These are phyloP conservation scores for Neurospora sp. DNA, from an alignment of 495 filamentous ascomycete genomes.

Conservation along the genomic window DNA sequence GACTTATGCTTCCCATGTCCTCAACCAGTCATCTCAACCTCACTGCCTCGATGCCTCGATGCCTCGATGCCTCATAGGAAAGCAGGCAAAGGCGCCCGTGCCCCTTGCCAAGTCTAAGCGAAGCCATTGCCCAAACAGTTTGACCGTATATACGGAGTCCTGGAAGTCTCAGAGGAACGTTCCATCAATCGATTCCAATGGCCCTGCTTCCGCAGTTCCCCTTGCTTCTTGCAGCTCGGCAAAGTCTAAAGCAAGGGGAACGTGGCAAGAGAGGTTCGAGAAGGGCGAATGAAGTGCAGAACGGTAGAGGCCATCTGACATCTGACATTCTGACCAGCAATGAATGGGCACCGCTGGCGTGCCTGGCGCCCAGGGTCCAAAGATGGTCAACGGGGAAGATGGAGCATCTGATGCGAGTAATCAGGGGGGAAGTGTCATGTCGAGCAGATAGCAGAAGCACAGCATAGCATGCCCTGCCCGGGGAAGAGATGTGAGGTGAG, in stretches of 20 bases:
- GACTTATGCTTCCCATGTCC: not conserved
- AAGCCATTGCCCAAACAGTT: not conserved
- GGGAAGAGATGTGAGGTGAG: not conserved
- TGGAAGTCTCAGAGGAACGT: not conserved
- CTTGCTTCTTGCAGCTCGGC: not conserved
- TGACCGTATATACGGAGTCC: not conserved
- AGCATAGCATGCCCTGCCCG: not conserved
- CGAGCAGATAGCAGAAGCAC: not conserved
- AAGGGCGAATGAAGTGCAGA: not conserved
- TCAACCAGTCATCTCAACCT: not conserved
- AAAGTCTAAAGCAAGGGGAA: not conserved
- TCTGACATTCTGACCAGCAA: not conserved
- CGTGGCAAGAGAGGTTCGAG: not conserved
- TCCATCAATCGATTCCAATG: not conserved
- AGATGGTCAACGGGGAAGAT: not conserved
- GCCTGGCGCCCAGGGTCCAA: not conserved
- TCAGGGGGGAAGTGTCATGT: not conserved
- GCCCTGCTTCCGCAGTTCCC: not conserved
- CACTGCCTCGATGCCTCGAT: not conserved
- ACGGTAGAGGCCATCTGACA: not conserved
- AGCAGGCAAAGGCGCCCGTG: not conserved
- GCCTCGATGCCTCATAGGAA: not conserved
- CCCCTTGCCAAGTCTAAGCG: not conserved
- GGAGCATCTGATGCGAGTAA: not conserved
- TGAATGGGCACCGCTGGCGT: not conserved